Evolutionary conservation across 768 basidiomycete species (phyloP), one percentile per base, ranked within the genome.

Genomic region (Gloeopeniophorella convolvens): DNA sequence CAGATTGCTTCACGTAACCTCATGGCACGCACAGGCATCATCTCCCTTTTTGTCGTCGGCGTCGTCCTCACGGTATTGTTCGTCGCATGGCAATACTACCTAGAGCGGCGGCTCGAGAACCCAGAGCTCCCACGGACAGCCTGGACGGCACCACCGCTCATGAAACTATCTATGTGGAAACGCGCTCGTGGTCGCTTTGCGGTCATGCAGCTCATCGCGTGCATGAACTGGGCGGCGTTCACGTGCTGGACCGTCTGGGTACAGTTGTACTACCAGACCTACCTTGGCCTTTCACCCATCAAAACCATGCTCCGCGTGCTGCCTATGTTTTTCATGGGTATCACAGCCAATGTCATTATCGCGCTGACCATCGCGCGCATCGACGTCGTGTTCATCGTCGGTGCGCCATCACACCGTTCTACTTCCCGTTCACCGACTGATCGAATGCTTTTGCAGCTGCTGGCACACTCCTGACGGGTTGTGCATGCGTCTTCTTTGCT

Each of bases 251-350:
- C 61, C 2, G 77, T 79, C 59, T 79, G 76, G 76, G 64, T 65
- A 18, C 73, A 87, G 79, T 60, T 89, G 5, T 89, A 80, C 60
- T 90, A 87, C 61, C 85, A 90, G 59, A 72, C 78, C 40, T 90
- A 81, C 61, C 56, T 72, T 11, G 58, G 66, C 0, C 71, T 80
- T 4, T 71, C 65, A 0, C 80, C 86, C 0, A 66, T 90, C 13
- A 66, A 70, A 10, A 77, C 83, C 0, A 84, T 86, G 63, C 54
- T 85, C 20, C 77, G 85, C 2, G 66, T 89, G 42, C 50, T 89
- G 1, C 88, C 88, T 0, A 86, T 86, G 83, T 76, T 78, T 27
- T 60, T 89, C 15, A 75, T 75, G 15, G 88, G 89, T 4, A 49
- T 79, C 5, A 32, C 76, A 3, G 83, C 82, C 59, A 89, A 88